Percentiles rank a stretch among this genome's conserved stretches.
Evolutionary conservation across 2,329 filamentous ascomycete genomes (phyloP).

Genomic region (Fusarium virguliforme): DNA sequence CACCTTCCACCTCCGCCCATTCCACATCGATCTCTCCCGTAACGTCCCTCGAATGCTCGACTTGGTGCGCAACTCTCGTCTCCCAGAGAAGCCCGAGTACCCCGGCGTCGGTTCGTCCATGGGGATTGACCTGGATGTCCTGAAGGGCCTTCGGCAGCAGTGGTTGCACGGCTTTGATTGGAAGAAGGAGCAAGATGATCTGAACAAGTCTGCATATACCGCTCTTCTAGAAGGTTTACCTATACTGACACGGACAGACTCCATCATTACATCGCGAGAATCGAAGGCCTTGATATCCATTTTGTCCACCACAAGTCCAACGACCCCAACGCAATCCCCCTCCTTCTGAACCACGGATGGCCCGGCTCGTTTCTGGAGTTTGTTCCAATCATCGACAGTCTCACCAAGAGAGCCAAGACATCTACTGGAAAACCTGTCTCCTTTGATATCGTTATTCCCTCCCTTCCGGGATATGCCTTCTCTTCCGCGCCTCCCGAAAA

Average conservation of each 20-base stretch:
- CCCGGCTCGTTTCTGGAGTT: conserved; percentile 1
- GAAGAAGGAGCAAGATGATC: neutral
- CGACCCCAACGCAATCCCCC: neutral
- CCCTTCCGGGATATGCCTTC: neutral
- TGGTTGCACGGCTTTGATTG: neutral
- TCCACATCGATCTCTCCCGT: neutral
- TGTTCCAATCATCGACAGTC: neutral
- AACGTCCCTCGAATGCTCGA: neutral
- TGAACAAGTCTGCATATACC: neutral
- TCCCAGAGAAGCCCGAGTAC: neutral
- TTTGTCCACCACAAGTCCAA: neutral
- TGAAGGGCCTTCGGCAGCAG: neutral
- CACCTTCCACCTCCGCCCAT: neutral
- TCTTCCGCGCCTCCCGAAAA: neutral
- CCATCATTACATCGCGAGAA: neutral
- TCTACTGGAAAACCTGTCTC: neutral
- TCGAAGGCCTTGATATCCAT: neutral
- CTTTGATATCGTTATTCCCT: conserved; percentile 1
- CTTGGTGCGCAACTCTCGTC: neutral
- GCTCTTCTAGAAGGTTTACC: neutral
- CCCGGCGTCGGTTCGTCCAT: neutral
- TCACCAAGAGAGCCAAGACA: neutral
- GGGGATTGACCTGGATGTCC: neutral
- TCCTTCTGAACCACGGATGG: neutral
- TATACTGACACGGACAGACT: neutral